Base-by-base conservation (phyloP, 2,329 filamentous ascomycete species). In the Sporothrix pseudoabietina region DNA sequence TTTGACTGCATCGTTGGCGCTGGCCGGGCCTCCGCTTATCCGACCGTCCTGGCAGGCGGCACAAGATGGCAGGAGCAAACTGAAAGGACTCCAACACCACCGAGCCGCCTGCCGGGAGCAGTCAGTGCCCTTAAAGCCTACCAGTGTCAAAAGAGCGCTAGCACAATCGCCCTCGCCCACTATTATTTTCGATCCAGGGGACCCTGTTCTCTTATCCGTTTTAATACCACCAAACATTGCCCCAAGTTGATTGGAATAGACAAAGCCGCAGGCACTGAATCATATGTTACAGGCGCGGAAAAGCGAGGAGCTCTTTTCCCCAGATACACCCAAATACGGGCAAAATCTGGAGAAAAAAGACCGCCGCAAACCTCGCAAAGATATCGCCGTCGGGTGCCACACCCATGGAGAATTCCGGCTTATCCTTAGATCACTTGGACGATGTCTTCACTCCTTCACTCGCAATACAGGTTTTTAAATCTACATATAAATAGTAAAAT, bases 21-120 rank as follows among this genome's bases (percentile, higher is more conserved):
- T 49, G 59, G 2, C 55, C 69, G 55, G 22, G 30, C 14, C 70
- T 71, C 70, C 44, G 70, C 57, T 65, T 52, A 65, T 32, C 70
- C 70, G 70, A 49, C 41, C 39, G 54, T 65, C 55, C 22, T 22
- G 66, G 47, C 35, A 63, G 55, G 39, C 69, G 69, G 55, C 55
- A 47, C 52, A 44, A 63, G 49, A 69, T 57, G 12, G 32, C 59
- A 65, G 9, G 10, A 22, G 22, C 4, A 30, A 5, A 10, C 19
- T 26, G 26, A 9, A 4, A 1, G 26, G 26, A 26, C 26, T n/a
- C 39, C 4, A 65, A 19, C 16, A 32, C 57, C 61, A 9, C 2
- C 61, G 22, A 52, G 35, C 59, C 5, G n/a, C 19, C 59, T 63
- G 59, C 35, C n/a, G 35, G 55, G n/a, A 35, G 9, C 55, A 59